Evolutionary conservation across 2,329 filamentous ascomycete genomes (phyloP), one percentile per base, ranked within the genome.

Genomic region (Aspergillus ustus): DNA sequence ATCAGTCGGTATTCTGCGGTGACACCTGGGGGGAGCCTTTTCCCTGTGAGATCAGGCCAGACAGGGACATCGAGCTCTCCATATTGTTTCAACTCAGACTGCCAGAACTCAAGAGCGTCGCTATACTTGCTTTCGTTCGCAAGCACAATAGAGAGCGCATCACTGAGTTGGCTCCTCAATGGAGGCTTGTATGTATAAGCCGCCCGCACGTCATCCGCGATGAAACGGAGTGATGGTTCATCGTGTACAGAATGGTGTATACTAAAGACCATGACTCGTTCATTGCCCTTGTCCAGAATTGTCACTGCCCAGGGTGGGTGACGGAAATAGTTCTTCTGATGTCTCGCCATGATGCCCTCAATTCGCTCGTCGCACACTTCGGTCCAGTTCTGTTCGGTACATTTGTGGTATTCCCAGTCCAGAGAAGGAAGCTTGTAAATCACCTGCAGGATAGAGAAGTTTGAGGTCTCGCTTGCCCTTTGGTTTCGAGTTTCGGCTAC

Each of bases 271-370:
- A 80, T 73, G 6, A 67, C 53, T 19, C 54, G 55, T 8, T 68
- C 69, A 25, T 55, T 46, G 1, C 69, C 67, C 8, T 67, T 66
- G 11, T 72, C 64, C 6, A 73, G 68, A 19, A 78, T 64, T 4
- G 77, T 74, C 8, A 79, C 70, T 6, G 74, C 74, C 76, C 76
- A 78, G 6, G 74, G 77, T 1, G 75, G 72, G n/a, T 66, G 59
- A 8, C 58, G 59, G 63, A 75, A 77, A 20, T 72, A 69, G n/a
- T 57, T 62, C 7, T 59, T 62, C 51, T 75, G 74, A 53, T 69
- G 71, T 4, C 56, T 65, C 8, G 58, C 60, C 56, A 72, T 71
- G 19, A 75, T 62, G 2, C 59, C 59, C 29, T 67, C 57, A 25
- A 73, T 61, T n/a, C 69, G 65, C n/a, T 59, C 52, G 25, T 59